These are phyloP conservation scores for Gaeumannomyces tritici DNA, from an alignment of 2,329 filamentous ascomycete species.

Conservation along the genomic window DNA sequence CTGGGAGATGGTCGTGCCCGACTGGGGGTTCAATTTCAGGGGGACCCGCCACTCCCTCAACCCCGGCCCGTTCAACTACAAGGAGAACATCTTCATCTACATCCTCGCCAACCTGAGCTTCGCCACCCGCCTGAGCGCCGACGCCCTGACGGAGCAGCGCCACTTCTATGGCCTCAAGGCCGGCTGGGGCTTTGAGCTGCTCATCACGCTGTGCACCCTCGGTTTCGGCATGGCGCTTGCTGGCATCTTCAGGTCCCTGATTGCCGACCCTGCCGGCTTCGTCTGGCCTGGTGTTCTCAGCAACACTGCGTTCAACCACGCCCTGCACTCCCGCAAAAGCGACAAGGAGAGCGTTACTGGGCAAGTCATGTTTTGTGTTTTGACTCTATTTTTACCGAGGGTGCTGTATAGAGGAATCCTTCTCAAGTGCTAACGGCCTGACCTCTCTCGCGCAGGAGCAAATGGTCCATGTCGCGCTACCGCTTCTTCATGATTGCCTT, in stretches of 20 bases:
- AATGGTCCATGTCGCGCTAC: conserved; percentile 31
- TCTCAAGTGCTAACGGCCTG: not conserved
- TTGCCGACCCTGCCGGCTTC: conserved; percentile 35
- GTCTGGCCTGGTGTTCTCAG: conserved; percentile 44
- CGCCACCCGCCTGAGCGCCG: conserved; percentile 24
- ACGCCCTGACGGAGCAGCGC: conserved; percentile 23
- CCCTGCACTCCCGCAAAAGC: conserved; percentile 27
- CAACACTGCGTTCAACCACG: conserved; percentile 33
- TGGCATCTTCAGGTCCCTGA: conserved; percentile 30
- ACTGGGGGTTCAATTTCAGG: conserved; percentile 17
- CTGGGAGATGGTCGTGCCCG: conserved; percentile 21
- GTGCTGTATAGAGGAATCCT: not conserved
- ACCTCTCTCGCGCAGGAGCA: conserved; percentile 12
- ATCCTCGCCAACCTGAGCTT: conserved; percentile 37
- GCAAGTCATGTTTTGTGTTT: not conserved
- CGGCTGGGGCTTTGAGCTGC: conserved; percentile 33
- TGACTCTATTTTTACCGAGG: not conserved
- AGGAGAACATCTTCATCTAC: conserved; percentile 30
- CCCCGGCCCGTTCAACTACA: conserved; percentile 27
- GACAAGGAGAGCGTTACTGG: conserved; percentile 12
- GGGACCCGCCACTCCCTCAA: conserved; percentile 23
- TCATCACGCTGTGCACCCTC: conserved; percentile 30
- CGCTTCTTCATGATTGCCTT: conserved; percentile 38
- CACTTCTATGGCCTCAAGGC: conserved; percentile 32
- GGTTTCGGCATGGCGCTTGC: conserved; percentile 38